A percentile compares a stretch with the other conserved stretches of the same genome.
Conservation (phyloP, 2,329 filamentous ascomycete species). For the Dothidotthia symphoricarpi region DNA sequence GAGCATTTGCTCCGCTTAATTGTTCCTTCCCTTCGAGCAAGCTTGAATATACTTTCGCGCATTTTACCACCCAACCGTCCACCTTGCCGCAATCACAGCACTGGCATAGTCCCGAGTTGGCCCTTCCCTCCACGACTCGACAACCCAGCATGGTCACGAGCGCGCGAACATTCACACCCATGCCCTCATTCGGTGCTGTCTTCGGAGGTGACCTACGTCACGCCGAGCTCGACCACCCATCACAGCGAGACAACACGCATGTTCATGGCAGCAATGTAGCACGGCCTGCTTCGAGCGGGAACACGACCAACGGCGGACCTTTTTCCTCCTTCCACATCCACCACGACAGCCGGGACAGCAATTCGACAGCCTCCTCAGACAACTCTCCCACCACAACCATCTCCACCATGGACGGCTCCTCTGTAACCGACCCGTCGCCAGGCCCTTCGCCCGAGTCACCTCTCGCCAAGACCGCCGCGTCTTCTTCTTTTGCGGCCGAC, state of each 20-base stretch:
- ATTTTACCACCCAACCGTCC: slow-evolving; percentile 9
- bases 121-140: slow-evolving; percentile 11
- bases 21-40: slow-evolving; percentile 34
- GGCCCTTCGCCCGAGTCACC: slow-evolving; percentile 89
- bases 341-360: slow-evolving; percentile 73
- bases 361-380: slow-evolving; percentile 84
- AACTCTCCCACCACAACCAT: slow-evolving; percentile 94
- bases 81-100: slow-evolving; percentile 8
- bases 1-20: slow-evolving; percentile 38
- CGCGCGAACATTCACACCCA: slow-evolving; percentile 45
- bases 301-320: slow-evolving; percentile 29
- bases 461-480: slow-evolving; percentile 67
- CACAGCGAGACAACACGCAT: slow-evolving; percentile 13
- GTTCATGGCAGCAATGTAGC: slow-evolving; percentile 34
- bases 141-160: slow-evolving; percentile 41
- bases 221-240: slow-evolving; percentile 50
- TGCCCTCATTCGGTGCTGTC: slow-evolving; percentile 75
- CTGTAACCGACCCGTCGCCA: slow-evolving; percentile 84
- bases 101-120: slow-evolving; percentile 21
- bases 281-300: slow-evolving; percentile 38
- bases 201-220: slow-evolving; percentile 61
- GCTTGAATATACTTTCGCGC: slow-evolving; percentile 20
- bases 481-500: slow-evolving; percentile 65
- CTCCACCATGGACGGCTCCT: slow-evolving; percentile 88
- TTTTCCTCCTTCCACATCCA: slow-evolving; percentile 53